Percentiles rank a stretch among this genome's conserved stretches.
phyloP scores from a whole-genome alignment of 768 basidiomycete species.

The Pulveroboletus sp. region DNA sequence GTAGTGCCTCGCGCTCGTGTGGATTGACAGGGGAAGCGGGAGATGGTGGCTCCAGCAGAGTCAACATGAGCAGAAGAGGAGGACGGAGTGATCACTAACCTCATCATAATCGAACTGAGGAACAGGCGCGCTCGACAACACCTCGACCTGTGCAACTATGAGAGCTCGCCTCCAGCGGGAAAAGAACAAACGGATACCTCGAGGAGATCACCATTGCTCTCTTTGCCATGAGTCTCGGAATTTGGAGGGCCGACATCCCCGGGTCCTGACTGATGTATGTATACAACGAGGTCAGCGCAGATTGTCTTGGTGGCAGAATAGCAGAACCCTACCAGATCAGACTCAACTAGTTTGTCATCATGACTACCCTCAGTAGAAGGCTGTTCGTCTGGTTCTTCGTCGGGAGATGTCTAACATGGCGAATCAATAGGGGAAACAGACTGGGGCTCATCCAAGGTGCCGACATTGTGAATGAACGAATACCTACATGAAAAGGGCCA shows the following conservation, averaged over 20 bases:
- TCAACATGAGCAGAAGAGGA: neutral
- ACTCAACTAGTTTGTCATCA: too few species aligned
- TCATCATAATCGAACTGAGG: neutral
- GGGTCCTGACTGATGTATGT: neutral
- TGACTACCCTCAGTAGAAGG: too few species aligned
- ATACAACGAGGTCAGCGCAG: neutral
- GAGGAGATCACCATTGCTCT: neutral
- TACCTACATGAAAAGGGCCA: too few species aligned
- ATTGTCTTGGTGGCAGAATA: neutral
- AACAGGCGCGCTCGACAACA: neutral
- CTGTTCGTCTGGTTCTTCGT: too few species aligned
- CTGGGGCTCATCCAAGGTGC: too few species aligned
- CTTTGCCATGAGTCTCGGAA: neutral
- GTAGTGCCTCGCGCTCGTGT: neutral
- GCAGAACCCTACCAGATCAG: too few species aligned
- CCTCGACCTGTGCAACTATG: neutral
- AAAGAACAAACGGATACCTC: neutral
- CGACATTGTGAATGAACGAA: too few species aligned
- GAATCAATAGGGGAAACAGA: too few species aligned
- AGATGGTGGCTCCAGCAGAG: neutral
- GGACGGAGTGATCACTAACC: neutral
- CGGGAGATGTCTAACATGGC: too few species aligned
- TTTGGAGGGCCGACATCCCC: too few species aligned
- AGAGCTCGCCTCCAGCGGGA: neutral
- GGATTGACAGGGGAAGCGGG: neutral